phyloP scores from a whole-genome alignment of 306 rosid genomes.

The Gillenia trifoliata region DNA sequence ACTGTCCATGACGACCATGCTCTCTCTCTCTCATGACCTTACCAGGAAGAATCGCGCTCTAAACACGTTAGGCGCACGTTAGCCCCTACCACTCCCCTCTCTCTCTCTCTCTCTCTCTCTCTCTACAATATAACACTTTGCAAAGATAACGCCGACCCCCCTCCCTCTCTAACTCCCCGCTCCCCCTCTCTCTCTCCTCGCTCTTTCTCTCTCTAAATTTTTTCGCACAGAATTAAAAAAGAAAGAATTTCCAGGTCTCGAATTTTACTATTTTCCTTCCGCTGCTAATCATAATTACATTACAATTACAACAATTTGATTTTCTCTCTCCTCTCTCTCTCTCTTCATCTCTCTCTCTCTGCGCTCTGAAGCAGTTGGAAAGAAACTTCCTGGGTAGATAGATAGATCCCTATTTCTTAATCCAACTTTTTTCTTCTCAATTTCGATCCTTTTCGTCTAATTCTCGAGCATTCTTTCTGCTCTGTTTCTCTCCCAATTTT shows the following conservation, averaged over 20 bases:
- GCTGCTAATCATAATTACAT: slow-evolving; percentile 13
- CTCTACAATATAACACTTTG: slow-evolving; percentile 27
- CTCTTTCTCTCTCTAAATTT: slow-evolving; percentile 28
- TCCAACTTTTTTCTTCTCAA: slow-evolving; percentile 21
- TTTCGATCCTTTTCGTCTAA: slow-evolving; percentile 23
- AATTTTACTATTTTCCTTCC: slow-evolving; percentile 3
- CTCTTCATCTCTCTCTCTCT: slow-evolving; percentile 20
- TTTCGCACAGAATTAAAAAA: slow-evolving; percentile 2
- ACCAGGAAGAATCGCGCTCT: slow-evolving; percentile 34
- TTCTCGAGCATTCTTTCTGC: slow-evolving; percentile 28
- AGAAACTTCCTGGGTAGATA: slow-evolving; percentile 10
- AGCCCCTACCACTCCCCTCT: slow-evolving; percentile 23
- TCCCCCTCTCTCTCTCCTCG: slow-evolving; percentile 9
- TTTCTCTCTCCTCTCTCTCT: slow-evolving; percentile 4
- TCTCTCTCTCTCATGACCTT: slow-evolving; percentile 3
- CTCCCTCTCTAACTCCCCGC: slow-evolving; percentile 23
- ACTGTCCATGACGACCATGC: slow-evolving; percentile 17
- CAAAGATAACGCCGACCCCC: slow-evolving; percentile 55
- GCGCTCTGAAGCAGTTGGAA: slow-evolving; percentile 26
- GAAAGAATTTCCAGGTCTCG: slow-evolving; percentile 3
- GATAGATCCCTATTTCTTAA: slow-evolving; percentile 66
- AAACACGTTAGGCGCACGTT: slow-evolving; percentile 55
- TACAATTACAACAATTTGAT: slow-evolving; percentile 15
- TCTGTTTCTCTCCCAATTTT: slow-evolving; percentile 17
- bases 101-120: neutral